These are phyloP conservation scores for Apiospora hydei DNA, from an alignment of 2,329 filamentous ascomycete species.

Conservation along the genomic window DNA sequence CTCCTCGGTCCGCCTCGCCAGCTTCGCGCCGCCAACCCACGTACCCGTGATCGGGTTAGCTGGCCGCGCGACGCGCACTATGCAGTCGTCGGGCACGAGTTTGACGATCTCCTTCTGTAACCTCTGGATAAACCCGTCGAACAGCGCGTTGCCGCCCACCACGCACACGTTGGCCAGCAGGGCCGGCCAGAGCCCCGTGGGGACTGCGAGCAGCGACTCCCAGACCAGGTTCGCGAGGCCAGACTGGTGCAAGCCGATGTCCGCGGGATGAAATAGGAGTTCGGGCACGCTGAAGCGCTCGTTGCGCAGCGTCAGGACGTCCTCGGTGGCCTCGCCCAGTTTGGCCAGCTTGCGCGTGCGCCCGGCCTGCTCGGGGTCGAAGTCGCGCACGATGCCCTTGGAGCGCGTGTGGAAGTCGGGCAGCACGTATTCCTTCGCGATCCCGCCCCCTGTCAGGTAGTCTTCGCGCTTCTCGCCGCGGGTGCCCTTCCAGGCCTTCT, in stretches of 20 bases:
- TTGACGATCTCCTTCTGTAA: slow-evolving; percentile 77
- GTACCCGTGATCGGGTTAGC: slow-evolving; percentile 79
- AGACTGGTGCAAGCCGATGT: slow-evolving; percentile 84
- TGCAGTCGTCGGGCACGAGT: slow-evolving; percentile 77
- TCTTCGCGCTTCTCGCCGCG: slow-evolving; percentile 61
- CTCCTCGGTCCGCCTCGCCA: slow-evolving; percentile 71
- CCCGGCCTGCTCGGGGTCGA: slow-evolving; percentile 72
- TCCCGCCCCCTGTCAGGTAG: slow-evolving; percentile 60
- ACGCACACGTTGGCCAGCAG: slow-evolving; percentile 88
- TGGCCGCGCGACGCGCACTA: slow-evolving; percentile 75
- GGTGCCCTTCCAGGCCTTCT: slow-evolving; percentile 83
- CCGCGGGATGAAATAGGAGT: slow-evolving; percentile 83
- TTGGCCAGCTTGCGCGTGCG: slow-evolving; percentile 53
- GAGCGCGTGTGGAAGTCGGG: slow-evolving; percentile 74
- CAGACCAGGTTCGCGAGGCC: slow-evolving; percentile 85
- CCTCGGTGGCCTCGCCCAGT: slow-evolving; percentile 61
- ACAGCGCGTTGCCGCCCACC: slow-evolving; percentile 83
- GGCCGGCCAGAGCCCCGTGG: slow-evolving; percentile 82
- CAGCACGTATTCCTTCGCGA: slow-evolving; percentile 90
- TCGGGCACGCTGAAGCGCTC: slow-evolving; percentile 93
- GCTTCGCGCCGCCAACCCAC: slow-evolving; percentile 83
- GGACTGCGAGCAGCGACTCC: slow-evolving; percentile 77
- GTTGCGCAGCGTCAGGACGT: slow-evolving; percentile 86
- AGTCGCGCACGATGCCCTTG: slow-evolving; percentile 76
- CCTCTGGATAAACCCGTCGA: slow-evolving; percentile 83